A percentile compares a stretch with the other conserved stretches of the same genome.
These are phyloP conservation scores for Physcomitrellopsis africana DNA, from an alignment of 225 moss, liverwort and hornwort species.

Conservation along the genomic window DNA sequence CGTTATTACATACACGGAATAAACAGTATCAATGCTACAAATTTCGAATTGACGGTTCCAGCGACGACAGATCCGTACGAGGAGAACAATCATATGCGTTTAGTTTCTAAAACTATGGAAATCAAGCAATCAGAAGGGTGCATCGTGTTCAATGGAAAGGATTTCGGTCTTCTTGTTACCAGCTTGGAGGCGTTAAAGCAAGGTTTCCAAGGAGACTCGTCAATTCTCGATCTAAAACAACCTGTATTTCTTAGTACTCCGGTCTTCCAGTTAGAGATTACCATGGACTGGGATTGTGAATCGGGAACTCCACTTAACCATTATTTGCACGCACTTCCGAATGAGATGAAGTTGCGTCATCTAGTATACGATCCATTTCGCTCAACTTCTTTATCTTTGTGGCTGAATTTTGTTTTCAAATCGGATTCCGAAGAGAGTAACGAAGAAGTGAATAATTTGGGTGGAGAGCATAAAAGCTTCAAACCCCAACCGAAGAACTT, in stretches of 20 bases:
- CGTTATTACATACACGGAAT: slow-evolving; percentile 92
- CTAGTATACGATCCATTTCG: slow-evolving; percentile 84
- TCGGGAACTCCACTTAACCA: slow-evolving; percentile 84
- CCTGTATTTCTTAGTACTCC: slow-evolving; percentile 80
- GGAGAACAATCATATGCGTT: slow-evolving; percentile 75
- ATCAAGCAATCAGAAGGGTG: slow-evolving; percentile 87
- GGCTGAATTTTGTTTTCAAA: slow-evolving; percentile 82
- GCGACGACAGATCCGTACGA: slow-evolving; percentile 94
- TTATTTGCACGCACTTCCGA: slow-evolving; percentile 91
- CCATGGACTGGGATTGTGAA: slow-evolving; percentile 98
- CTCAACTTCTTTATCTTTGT: slow-evolving; percentile 88
- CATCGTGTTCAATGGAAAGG: slow-evolving; percentile 77
- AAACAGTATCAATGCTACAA: slow-evolving; percentile 73
- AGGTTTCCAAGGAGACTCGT: slow-evolving; percentile 42
- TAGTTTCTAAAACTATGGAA: slow-evolving; percentile 72
- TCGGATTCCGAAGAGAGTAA: slow-evolving; percentile 51
- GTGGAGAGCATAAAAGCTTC: slow-evolving; percentile 38
- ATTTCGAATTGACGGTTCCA: slow-evolving; percentile 80
- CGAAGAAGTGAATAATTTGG: slow-evolving; percentile 39
- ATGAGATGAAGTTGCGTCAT: slow-evolving; percentile 68
- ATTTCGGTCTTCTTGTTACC: slow-evolving; percentile 61
- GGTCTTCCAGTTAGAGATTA: slow-evolving; percentile 81
- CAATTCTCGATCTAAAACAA: slow-evolving; percentile 60
- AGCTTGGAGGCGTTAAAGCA: slow-evolving; percentile 60
- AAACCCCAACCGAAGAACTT: slow-evolving; percentile 47